Conservation (phyloP, 2,329 filamentous ascomycete genomes). For the Pseudogymnoascus destructans region DNA sequence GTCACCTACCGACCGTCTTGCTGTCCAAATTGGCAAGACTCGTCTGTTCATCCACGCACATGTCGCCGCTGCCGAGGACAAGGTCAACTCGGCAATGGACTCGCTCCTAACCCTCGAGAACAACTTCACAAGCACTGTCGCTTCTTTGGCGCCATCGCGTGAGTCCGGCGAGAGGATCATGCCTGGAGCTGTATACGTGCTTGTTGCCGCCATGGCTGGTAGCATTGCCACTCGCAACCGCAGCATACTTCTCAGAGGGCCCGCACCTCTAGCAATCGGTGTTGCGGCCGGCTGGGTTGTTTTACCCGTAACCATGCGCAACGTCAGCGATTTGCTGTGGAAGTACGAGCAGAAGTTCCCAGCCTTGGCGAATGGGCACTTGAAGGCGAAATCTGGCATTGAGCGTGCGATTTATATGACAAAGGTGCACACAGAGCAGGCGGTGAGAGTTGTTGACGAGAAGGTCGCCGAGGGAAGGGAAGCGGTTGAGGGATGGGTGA, state of each 20-base stretch:
- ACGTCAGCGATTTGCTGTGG: constrained; percentile 78
- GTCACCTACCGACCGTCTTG: constrained; percentile 74
- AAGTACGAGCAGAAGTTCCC: constrained; percentile 85
- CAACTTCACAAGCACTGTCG: constrained; percentile 78
- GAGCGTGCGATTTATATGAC: constrained; percentile 60
- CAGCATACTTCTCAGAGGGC: constrained; percentile 66
- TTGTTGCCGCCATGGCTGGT: constrained; percentile 89
- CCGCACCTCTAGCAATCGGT: constrained; percentile 66
- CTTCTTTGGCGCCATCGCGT: constrained; percentile 72
- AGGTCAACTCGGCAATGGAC: constrained; percentile 71
- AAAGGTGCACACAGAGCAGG: constrained; percentile 59
- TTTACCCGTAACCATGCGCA: constrained; percentile 79
- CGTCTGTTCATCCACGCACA: constrained; percentile 71
- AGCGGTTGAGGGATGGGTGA: constrained; percentile 76
- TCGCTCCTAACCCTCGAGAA: constrained; percentile 74
- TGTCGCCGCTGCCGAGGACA: constrained; percentile 62
- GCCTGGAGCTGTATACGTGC: constrained; percentile 80
- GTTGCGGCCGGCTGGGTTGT: constrained; percentile 73
- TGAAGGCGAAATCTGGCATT: constrained; percentile 55
- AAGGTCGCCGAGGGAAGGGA: constrained; percentile 67
- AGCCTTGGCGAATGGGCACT: constrained; percentile 66
- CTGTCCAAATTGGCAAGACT: constrained; percentile 64
- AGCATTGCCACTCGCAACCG: constrained; percentile 83
- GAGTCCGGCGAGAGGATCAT: constrained; percentile 81
- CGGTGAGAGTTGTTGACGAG: constrained; percentile 61